Evolutionary conservation across 306 rosid species (phyloP).

Genomic region (Rosa chinensis): DNA sequence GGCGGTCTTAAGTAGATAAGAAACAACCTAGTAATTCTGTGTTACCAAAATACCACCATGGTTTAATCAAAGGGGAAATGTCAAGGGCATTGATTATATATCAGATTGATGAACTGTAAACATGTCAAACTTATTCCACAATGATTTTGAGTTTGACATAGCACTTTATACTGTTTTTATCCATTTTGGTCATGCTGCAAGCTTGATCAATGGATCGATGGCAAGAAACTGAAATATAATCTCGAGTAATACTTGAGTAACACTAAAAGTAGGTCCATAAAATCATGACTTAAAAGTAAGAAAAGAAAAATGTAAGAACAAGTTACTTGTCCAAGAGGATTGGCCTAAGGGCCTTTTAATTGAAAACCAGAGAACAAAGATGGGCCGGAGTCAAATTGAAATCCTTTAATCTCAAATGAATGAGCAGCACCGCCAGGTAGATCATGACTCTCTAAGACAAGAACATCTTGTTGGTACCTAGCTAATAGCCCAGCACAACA

Average conservation of each 20-base stretch:
- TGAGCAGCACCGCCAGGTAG: constrained; percentile 91
- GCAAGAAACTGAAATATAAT: not conserved
- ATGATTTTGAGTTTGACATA: no score
- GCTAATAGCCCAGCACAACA: constrained; percentile 83
- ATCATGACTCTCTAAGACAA: constrained; percentile 84
- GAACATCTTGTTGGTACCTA: constrained; percentile 71
- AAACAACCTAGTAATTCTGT: not conserved
- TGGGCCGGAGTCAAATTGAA: constrained; percentile 85
- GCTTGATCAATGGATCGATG: no score
- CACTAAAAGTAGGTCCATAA: not conserved
- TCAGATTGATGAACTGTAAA: not conserved
- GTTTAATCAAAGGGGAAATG: not conserved
- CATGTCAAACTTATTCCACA: no score
- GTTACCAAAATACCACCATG: not conserved
- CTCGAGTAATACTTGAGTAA: not conserved
- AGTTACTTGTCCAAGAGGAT: constrained; percentile 79
- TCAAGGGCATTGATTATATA: not conserved
- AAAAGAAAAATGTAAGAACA: not conserved
- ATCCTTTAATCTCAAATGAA: constrained; percentile 71
- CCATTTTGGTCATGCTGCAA: not conserved
- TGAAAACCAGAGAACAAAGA: constrained; percentile 87
- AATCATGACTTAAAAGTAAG: not conserved
- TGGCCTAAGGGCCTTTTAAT: constrained; percentile 88
- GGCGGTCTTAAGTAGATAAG: no score
- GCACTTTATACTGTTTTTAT: not conserved